phyloP scores from a whole-genome alignment of 345 rosid genomes.

The Brassica nigra region DNA sequence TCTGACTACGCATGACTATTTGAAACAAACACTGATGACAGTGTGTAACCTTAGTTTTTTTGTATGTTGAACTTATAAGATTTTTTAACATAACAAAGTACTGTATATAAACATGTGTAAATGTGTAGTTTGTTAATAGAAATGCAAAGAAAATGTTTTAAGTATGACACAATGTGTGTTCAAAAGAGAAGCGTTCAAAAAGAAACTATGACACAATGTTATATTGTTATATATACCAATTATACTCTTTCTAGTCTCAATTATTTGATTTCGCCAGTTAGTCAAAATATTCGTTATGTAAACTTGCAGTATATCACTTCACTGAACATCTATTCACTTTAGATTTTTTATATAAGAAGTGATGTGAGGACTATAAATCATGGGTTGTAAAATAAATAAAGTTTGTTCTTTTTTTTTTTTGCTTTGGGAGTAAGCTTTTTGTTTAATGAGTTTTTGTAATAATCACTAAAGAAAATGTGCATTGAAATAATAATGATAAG shows the following conservation, averaged over 20 bases:
- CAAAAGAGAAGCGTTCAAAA: too few species aligned
- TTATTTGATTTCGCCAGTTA: slow-evolving; percentile 12
- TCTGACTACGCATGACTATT: slow-evolving; percentile 42
- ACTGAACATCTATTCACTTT: not conserved
- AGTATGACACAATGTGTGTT: not conserved
- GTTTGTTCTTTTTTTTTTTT: not conserved
- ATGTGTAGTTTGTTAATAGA: not conserved
- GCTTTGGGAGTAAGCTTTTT: slow-evolving; percentile 34
- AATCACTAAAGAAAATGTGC: not conserved
- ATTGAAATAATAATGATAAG: slow-evolving; percentile 20
- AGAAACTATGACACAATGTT: not conserved
- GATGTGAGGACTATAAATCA: slow-evolving; percentile 10
- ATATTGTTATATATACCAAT: not conserved
- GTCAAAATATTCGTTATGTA: slow-evolving; percentile 14
- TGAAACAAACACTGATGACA: slow-evolving; percentile 41
- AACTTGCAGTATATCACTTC: slow-evolving; percentile 12
- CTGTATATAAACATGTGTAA: not conserved
- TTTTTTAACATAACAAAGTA: not conserved
- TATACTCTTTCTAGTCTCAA: not conserved
- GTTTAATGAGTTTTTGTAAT: not conserved
- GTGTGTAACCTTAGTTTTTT: slow-evolving; percentile 13
- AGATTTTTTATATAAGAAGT: not conserved
- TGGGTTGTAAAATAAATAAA: slow-evolving; percentile 23
- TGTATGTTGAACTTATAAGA: not conserved
- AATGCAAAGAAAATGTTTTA: not conserved